phyloP scores from a whole-genome alignment of 1,284 basidiomycete species.

The Naganishia cerealis region DNA sequence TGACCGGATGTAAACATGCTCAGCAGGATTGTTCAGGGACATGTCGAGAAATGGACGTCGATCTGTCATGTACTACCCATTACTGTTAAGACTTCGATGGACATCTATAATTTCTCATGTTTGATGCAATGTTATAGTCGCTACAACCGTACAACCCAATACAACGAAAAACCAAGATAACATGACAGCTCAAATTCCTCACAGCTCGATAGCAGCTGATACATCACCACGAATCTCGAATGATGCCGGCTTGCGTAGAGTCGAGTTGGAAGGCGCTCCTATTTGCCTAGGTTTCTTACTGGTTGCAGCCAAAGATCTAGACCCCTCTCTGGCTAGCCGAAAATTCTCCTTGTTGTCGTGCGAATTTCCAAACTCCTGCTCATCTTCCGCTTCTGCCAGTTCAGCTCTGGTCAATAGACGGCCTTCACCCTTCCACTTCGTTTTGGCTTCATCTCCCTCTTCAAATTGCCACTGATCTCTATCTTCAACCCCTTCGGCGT shows the following conservation, averaged over 20 bases:
- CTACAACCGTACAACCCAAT: neutral
- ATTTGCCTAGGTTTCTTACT: slow-evolving; percentile 7
- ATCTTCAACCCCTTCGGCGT: slow-evolving; percentile 24
- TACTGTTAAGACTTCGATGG: too few species aligned
- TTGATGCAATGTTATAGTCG: neutral
- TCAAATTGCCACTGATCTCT: slow-evolving; percentile 34
- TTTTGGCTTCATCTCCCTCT: slow-evolving; percentile 39
- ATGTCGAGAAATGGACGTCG: too few species aligned
- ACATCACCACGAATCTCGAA: slow-evolving; percentile 15
- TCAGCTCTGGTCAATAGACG: slow-evolving; percentile 6
- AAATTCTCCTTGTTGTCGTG: slow-evolving; percentile 28
- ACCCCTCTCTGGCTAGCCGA: slow-evolving; percentile 24
- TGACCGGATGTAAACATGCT: too few species aligned
- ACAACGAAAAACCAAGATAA: neutral
- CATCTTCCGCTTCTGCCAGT: slow-evolving; percentile 1
- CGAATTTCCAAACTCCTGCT: neutral
- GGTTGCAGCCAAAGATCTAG: slow-evolving; percentile 17
- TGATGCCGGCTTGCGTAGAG: slow-evolving; percentile 9
- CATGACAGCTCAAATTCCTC: neutral
- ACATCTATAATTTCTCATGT: neutral
- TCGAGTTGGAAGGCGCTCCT: slow-evolving; percentile 1
- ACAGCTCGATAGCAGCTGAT: slow-evolving; percentile 13
- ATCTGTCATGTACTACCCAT: too few species aligned
- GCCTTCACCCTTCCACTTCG: slow-evolving; percentile 35
- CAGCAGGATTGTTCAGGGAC: too few species aligned